Evolutionary conservation across 2,329 filamentous ascomycete genomes (phyloP), one percentile per base, ranked within the genome.

Genomic region (Mycosphaerella arachidis): DNA sequence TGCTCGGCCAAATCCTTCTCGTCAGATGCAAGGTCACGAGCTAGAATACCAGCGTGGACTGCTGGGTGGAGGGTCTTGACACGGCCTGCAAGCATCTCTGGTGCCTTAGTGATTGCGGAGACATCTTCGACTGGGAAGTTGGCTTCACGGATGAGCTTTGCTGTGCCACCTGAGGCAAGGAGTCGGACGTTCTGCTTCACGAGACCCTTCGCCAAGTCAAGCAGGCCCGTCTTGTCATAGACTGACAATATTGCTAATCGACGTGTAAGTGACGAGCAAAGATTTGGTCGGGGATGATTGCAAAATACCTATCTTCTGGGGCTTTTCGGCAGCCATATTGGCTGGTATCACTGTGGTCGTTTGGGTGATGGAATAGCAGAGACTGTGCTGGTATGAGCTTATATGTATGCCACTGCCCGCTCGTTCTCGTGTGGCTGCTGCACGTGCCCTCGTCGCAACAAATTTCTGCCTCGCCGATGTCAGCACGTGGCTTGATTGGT

Each of bases 31-130:
- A 97, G 88, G 77, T 97, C 87, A 66, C 94, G 91, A 62, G 94
- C 94, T 63, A 99, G 88, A 70, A 99, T 97, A 66, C 90, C 90
- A 65, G 88, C 81, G 66, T 83, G 81, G 45, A 78, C 72, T 46
- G 93, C 92, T 48, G 94, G 93, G 78, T 97, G 93, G 52, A 97
- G 89, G 58, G 94, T 97, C 88, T 99, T 97, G 77, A 92, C 89
- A 71, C 89, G 83, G 67, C 92, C 92, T 68, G 87, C 89, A 53
- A 97, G 87, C 91, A 99, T 97, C 81, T 99, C 94, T 58, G 94
- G 94, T 12, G 94, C 92, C 74, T 82, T 81, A 45, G 94, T 99
- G 78, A 99, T 97, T 76, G 92, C 92, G 55, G 93, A 97, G 71
- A 99, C 90, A 80, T 99, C 94, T 79, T 97, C 92, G 64, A 99